Base-by-base conservation (phyloP, 768 basidiomycete genomes). In the Naganishia friedmannii region DNA sequence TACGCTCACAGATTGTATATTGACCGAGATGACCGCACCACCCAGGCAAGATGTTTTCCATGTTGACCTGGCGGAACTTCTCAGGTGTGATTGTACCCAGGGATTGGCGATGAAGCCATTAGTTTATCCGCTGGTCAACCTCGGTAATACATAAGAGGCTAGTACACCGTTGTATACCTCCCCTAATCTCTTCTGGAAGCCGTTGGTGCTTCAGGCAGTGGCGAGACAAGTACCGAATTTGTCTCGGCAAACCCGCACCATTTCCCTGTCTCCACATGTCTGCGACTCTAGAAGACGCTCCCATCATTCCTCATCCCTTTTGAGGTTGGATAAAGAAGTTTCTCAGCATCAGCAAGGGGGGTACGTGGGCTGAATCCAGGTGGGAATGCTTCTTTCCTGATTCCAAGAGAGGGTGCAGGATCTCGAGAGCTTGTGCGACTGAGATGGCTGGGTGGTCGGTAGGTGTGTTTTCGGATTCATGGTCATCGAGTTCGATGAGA, bases 281-380 rank as follows among this genome's bases (percentile, higher is more conserved):
- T 32, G 55, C 55, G 29, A 56, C 55, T 32, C 19, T 56, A 1
- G 32, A 10, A 32, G 55, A 56, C 12, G 55, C 55, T 1, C 12
- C 6, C 31, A 56, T 31, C 19, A 32, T 15, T 29, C 55, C 26
- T 6, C 19, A 21, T 17, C 55, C 55, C 32, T 56, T 56, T 8
- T 29, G 55, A 32, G 29, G 55, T 28, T 19, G 26, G 55, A 56
- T 56, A 29, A 56, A 56, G 55, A 56, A 56, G 17, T 28, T 29
- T 8, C 55, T 26, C 31, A 56, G 29, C 5, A 56, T 21, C 6
- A 17, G 13, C 3, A 55, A 15, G 29, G 55, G 29, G 28, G 55
- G 29, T 28, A 15, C 10, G 32, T 28, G 28, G 19, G 55, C 29
- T 3, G 55, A 29, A 32, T 56, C 10, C 3, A 29, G 29, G 7